These are phyloP conservation scores for Myriosclerotinia scirpicola DNA, from an alignment of 2,329 filamentous ascomycete genomes.

Conservation along the genomic window DNA sequence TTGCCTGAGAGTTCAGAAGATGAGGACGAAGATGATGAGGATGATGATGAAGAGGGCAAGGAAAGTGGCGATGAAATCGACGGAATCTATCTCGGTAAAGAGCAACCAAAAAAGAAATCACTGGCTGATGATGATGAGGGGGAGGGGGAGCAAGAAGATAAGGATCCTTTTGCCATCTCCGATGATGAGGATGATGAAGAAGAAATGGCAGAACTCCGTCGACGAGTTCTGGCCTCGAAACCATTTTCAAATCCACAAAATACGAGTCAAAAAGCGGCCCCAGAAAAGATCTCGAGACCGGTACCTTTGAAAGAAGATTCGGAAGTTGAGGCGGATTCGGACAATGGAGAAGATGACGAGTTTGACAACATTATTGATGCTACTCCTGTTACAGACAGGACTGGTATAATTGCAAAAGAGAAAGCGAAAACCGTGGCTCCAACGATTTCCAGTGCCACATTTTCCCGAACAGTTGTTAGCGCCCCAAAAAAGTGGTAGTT, in stretches of 20 bases:
- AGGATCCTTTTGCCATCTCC: conserved; percentile 59
- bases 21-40: conserved; percentile 44
- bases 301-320: conserved; percentile 58
- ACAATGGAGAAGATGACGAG: conserved; percentile 67
- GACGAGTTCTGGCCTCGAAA: conserved; percentile 87
- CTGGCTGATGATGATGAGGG: conserved; percentile 42
- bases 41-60: conserved; percentile 49
- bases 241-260: conserved; percentile 68
- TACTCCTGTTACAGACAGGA: conserved; percentile 82
- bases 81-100: conserved; percentile 61
- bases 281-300: conserved; percentile 62
- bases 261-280: conserved; percentile 53
- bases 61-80: conserved; percentile 50
- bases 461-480: conserved; percentile 41
- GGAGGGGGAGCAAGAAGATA: conserved; percentile 62
- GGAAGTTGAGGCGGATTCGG: conserved; percentile 70
- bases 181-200: conserved; percentile 77
- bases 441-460: conserved; percentile 39
- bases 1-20: conserved; percentile 54
- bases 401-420: conserved; percentile 62
- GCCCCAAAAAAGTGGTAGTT: conserved; percentile 42
- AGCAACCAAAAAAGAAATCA: conserved; percentile 45
- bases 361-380: conserved; percentile 95
- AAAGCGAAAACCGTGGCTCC: conserved; percentile 39
- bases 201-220: conserved; percentile 89